A percentile compares a stretch with the other conserved stretches of the same genome.
Conservation (phyloP, 306 rosid genomes). For the Alnus rubra region DNA sequence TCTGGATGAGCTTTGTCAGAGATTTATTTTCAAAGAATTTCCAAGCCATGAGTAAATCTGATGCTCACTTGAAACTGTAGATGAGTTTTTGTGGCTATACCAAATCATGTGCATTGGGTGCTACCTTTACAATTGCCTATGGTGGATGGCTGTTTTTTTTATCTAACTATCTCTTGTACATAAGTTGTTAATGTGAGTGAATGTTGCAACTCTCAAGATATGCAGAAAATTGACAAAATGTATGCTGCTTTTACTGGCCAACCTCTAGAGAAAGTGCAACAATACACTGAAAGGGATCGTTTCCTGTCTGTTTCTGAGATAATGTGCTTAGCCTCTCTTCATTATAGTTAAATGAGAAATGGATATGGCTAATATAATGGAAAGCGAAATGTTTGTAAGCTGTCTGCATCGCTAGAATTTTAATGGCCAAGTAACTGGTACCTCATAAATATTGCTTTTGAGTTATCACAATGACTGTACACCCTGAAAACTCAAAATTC, state of each 20-base stretch:
- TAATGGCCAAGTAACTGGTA: neutral
- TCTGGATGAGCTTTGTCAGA: too few species aligned
- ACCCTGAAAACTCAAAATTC: neutral
- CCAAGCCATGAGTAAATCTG: too few species aligned
- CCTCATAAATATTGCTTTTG: neutral
- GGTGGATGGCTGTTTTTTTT: too few species aligned
- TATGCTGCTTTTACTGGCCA: conserved; percentile 89
- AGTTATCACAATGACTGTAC: conserved; percentile 2
- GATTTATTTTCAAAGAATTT: too few species aligned
- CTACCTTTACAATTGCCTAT: too few species aligned
- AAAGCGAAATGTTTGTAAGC: too few species aligned
- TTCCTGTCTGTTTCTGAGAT: conserved; percentile 90
- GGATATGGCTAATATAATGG: neutral
- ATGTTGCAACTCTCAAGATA: neutral
- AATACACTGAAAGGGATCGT: conserved; percentile 89
- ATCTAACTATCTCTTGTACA: too few species aligned
- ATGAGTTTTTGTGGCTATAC: too few species aligned
- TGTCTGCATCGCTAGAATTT: too few species aligned
- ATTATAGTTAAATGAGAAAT: neutral
- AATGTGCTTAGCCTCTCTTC: conserved; percentile 6
- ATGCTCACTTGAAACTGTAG: too few species aligned
- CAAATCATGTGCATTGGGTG: too few species aligned
- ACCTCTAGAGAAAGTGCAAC: conserved; percentile 80
- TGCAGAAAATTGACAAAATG: conserved; percentile 93
- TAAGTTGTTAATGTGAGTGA: too few species aligned